A percentile compares a stretch with the other conserved stretches of the same genome.
Evolutionary conservation across 768 basidiomycete genomes (phyloP).

Genomic region (Rhizopogon rudus): DNA sequence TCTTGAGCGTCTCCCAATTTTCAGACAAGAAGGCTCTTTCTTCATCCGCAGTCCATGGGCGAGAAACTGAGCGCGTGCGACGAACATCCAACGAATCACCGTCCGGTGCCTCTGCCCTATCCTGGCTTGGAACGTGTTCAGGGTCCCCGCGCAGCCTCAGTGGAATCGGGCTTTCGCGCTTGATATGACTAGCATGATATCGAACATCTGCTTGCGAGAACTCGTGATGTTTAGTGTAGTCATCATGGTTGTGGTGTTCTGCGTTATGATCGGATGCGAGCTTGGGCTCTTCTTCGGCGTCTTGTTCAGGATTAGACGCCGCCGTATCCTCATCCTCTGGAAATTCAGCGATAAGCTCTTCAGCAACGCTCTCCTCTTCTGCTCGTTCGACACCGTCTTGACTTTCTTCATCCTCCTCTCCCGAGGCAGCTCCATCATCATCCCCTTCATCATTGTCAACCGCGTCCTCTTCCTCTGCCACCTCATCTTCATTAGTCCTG

Average conservation of each 20-base stretch:
- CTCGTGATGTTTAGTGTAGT: background rate
- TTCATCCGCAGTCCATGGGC: background rate
- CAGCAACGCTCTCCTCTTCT: background rate
- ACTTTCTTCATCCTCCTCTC: background rate
- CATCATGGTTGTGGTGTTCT: background rate
- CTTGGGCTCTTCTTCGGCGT: conserved; percentile 7
- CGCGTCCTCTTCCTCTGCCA: background rate
- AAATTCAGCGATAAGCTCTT: background rate
- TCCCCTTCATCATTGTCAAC: background rate
- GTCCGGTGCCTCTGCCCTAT: background rate
- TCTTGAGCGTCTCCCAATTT: conserved; percentile 1
- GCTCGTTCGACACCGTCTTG: background rate
- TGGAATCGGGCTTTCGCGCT: background rate
- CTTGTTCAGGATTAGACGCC: background rate
- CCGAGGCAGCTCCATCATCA: background rate
- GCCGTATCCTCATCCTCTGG: conserved; percentile 2
- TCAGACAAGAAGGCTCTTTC: background rate
- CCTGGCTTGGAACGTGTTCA: background rate
- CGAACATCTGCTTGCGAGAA: conserved; percentile 5
- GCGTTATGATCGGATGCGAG: background rate
- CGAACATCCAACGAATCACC: too few relatives aligned
- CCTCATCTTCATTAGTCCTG: background rate
- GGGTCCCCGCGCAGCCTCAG: background rate
- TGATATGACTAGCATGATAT: background rate
- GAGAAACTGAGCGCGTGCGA: background rate